Evolutionary conservation across 2,329 filamentous ascomycete genomes (phyloP), one percentile per base, ranked within the genome.

Genomic region (Colletotrichum cordylinicola): DNA sequence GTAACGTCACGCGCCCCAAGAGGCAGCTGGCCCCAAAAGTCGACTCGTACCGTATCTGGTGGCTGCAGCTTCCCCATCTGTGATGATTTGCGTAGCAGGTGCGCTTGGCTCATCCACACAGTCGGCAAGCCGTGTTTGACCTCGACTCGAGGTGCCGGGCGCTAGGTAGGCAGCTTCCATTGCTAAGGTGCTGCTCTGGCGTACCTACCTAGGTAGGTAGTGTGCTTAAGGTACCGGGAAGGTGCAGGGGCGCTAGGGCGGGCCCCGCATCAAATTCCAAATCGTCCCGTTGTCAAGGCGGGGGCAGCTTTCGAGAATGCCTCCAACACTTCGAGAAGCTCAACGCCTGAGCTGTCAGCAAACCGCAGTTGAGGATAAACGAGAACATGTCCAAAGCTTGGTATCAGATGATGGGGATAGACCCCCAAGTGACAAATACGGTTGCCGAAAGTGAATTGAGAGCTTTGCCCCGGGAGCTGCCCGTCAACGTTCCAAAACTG

Each of bases 261-360:
- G 64, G 67, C 52, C 64, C 73, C 64, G 73, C 73, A 75, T 73
- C 58, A 43, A 73, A 75, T 75, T 75, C 73, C 73, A 75, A 75
- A 75, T 75, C 73, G 70, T 75, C 73, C 35, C 8, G 56, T 43
- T n/a, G 56, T 62, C 33, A 24, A 31, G 24, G 69, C 39, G 55
- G 72, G 68, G 72, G 24, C 58, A 64, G 67, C n/a, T 62, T 67
- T 66, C 33, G 62, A 52, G 39, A 75, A 21, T 21, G 12, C n/a
- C 31, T 37, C 12, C 60, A 74, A 29, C 33, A 43, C 52, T 56
- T 56, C 33, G 60, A 70, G n/a, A 67, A 72, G 62, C 56, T 62
- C 33, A 10, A 37, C 10, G 27, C 35, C 24, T 55, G 33, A 55
- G 35, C 64, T 61, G 24, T 67, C 72, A 67, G 69, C 69, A 67